Evolutionary conservation across 1,284 basidiomycete genomes (phyloP).

Genomic region (Coniferiporia weirii): DNA sequence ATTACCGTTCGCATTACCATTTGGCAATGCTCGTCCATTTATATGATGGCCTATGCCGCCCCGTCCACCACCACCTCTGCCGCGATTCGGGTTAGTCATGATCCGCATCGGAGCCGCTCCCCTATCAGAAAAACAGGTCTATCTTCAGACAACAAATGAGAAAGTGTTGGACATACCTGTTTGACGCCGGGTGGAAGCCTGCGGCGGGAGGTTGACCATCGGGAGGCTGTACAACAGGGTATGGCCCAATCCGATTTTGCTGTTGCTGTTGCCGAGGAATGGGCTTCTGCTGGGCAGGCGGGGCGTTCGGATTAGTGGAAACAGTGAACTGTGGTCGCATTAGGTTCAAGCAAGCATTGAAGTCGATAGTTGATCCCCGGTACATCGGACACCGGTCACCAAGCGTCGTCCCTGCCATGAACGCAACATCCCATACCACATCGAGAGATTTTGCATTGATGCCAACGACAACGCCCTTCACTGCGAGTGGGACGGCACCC

Average conservation of each 20-base stretch:
- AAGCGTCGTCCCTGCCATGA: constrained; percentile 89
- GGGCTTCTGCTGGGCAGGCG: constrained; percentile 30
- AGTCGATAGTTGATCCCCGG: constrained; percentile 80
- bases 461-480: constrained; percentile 92
- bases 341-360: constrained; percentile 82
- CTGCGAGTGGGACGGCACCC: constrained; percentile 87
- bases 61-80: constrained; percentile 31
- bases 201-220: constrained; percentile 47
- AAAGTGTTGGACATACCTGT: constrained; percentile 26
- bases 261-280: constrained; percentile 55
- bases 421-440: constrained; percentile 94
- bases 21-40: constrained; percentile 4
- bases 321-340: constrained; percentile 78
- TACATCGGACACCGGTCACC: constrained; percentile 90
- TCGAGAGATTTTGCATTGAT: constrained; percentile 86
- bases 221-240: constrained; percentile 50
- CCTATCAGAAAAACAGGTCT: neutral
- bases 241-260: constrained; percentile 49
- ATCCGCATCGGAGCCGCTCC: constrained; percentile 30
- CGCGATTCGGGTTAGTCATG: constrained; percentile 67
- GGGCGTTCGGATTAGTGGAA: constrained; percentile 53
- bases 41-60: constrained; percentile 21
- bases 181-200: constrained; percentile 54
- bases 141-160: neutral
- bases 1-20: constrained; percentile 4